Evolutionary conservation across 2,329 filamentous ascomycete genomes (phyloP).

Genomic region (Fusarium nelsonii): DNA sequence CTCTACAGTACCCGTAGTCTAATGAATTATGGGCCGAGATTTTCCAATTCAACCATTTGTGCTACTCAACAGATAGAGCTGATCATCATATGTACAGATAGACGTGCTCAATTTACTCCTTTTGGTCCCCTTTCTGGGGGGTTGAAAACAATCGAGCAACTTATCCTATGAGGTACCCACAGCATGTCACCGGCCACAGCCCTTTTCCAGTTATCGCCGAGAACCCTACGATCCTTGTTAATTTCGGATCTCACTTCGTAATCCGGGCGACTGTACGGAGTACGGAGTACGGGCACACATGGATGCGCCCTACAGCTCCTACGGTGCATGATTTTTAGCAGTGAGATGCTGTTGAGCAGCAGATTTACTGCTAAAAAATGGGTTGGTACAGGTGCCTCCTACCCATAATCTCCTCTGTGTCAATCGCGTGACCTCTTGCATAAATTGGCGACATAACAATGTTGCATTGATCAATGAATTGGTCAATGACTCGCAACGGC

Average conservation of each 20-base stretch:
- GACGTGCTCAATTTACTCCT: neutral
- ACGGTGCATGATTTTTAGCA: neutral
- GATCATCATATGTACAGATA: neutral
- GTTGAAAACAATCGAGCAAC: neutral
- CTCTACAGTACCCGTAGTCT: neutral
- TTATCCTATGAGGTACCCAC: neutral
- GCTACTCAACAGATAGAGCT: neutral
- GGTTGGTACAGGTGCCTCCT: too few species aligned
- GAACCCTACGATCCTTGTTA: neutral
- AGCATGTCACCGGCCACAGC: constrained; percentile 2
- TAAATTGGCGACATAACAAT: neutral
- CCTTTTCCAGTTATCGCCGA: neutral
- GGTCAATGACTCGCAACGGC: neutral
- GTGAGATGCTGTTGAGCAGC: too few species aligned
- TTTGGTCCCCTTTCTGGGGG: neutral
- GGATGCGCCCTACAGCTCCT: too few species aligned
- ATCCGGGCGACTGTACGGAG: too few species aligned
- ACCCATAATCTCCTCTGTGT: too few species aligned
- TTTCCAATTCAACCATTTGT: neutral
- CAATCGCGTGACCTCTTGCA: neutral
- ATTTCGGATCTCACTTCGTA: neutral
- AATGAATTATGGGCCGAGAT: constrained; percentile 15
- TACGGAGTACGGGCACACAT: too few species aligned
- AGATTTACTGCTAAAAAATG: neutral
- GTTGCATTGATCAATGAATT: too few species aligned